Conservation (phyloP, 2,329 filamentous ascomycete genomes). For the Fusarium avenaceum region DNA sequence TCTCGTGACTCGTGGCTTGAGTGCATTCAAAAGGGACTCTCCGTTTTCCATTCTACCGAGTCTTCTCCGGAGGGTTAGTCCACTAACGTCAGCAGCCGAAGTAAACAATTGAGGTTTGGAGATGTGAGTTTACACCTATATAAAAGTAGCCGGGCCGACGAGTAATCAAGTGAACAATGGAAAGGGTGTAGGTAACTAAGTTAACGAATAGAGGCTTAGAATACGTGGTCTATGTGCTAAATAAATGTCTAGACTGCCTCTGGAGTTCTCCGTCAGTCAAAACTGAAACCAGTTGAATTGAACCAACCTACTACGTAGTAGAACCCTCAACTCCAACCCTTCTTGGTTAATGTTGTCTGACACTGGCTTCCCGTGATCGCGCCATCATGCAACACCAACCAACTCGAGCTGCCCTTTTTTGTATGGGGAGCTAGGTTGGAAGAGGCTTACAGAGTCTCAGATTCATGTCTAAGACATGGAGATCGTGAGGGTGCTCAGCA, state of each 20-base stretch:
- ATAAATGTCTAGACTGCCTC: neutral
- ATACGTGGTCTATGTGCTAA: too few relatives aligned
- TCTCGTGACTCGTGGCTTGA: slow-evolving; percentile 43
- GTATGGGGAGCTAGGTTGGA: slow-evolving; percentile 19
- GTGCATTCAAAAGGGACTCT: slow-evolving; percentile 24
- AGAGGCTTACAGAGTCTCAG: slow-evolving; percentile 21
- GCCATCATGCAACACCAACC: slow-evolving; percentile 25
- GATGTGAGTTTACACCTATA: neutral
- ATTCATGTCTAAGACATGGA: slow-evolving; percentile 34
- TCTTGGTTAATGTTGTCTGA: slow-evolving; percentile 1
- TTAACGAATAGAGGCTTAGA: neutral
- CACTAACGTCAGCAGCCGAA: neutral
- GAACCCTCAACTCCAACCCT: slow-evolving; percentile 1
- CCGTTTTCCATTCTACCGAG: slow-evolving; percentile 45
- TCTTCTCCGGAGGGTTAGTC: slow-evolving; percentile 42
- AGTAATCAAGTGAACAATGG: neutral
- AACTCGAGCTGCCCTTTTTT: slow-evolving; percentile 16
- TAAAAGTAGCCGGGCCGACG: neutral
- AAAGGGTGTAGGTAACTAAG: slow-evolving; percentile 8
- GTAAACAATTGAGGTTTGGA: neutral
- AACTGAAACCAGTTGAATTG: slow-evolving; percentile 19
- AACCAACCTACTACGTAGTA: neutral
- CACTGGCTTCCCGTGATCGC: slow-evolving; percentile 29
- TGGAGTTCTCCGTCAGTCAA: slow-evolving; percentile 20
- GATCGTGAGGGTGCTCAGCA: slow-evolving; percentile 6